Evolutionary conservation across 1,139 yeast genomes (phyloP), one percentile per base, ranked within the genome.

Genomic region (Trichomonascaceae sp.): DNA sequence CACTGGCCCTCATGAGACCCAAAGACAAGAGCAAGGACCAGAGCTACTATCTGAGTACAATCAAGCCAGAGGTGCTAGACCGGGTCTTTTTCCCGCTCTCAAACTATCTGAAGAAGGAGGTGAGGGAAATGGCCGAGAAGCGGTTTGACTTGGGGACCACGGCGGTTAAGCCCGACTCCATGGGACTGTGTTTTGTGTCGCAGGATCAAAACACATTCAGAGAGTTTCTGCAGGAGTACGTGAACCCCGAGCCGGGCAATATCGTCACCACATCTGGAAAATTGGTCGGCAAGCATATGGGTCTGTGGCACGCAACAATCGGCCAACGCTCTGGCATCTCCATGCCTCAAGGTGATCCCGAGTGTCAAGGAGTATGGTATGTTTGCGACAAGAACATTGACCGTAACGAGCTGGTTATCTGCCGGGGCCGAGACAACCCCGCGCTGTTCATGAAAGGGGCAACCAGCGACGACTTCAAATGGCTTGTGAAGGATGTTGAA

Each of bases 291-390:
- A 51, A 57, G 34, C 96, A 87, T 51, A 60, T 67, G 29, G 99
- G 98, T 0, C 52, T 92, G 16, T 92, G 98, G 97, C 76, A 80
- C 37, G 92, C 85, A 13, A 89, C 99, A 0, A 74, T 89, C 17
- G 98, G 98, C 1, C 98, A 89, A 57, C 71, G 76, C 42, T 64
- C 75, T 22, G 78, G 93, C 1, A 57, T 84, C 2, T 67, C 81
- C 3, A 69, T 85, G 79, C 95, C 95, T 0, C 96, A 87, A 50
- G 89, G 85, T 0, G 73, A 76, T 45, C 92, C 89, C 0, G 51
- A 57, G 5, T 76, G 70, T 43, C 64, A 69, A 31, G 98, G 98
- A 0, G 65, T 71, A 1, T 89, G 98, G 98, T 82, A 75, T 54
- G 85, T 87, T 0, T 68, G 80, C 45, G 84, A 70, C 23, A 89